Evolutionary conservation across 805 yeast species (phyloP).

Genomic region (Metschnikowia baotianmanensis): DNA sequence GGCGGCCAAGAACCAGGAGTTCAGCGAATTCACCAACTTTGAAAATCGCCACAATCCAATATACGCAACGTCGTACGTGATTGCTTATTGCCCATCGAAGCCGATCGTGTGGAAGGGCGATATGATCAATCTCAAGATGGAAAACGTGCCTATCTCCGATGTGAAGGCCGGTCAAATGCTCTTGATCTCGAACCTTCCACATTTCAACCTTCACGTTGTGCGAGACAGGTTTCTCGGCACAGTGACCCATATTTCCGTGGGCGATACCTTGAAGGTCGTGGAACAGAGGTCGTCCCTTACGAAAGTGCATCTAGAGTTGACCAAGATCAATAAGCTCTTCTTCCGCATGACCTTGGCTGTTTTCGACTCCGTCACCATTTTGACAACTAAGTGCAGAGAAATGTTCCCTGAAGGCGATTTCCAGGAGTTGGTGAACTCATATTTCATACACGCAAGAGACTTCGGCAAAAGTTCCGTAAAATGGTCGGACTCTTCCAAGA

Average conservation of each 20-base stretch:
- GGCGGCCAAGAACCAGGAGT: constrained; percentile 4
- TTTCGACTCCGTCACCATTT: constrained; percentile 55
- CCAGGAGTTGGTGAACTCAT: constrained; percentile 73
- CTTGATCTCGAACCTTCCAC: constrained; percentile 68
- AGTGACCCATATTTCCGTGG: constrained; percentile 47
- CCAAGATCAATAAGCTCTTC: constrained; percentile 61
- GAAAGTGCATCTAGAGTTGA: constrained; percentile 70
- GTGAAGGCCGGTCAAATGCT: constrained; percentile 67
- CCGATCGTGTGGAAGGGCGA: constrained; percentile 92
- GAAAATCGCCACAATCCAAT: constrained; percentile 23
- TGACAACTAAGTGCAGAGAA: constrained; percentile 53
- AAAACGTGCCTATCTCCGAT: constrained; percentile 48
- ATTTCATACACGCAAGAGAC: constrained; percentile 77
- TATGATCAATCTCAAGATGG: constrained; percentile 54
- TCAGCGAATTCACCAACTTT: constrained; percentile 9
- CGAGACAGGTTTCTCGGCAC: constrained; percentile 55
- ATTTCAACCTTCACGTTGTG: constrained; percentile 48
- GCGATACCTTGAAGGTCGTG: constrained; percentile 37
- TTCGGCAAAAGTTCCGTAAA: constrained; percentile 70
- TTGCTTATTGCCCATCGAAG: constrained; percentile 74
- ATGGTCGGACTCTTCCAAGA: constrained; percentile 59
- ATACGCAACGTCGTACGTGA: constrained; percentile 54
- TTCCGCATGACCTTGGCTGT: constrained; percentile 66
- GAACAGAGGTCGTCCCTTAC: constrained; percentile 71
- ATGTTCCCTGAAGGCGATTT: constrained; percentile 51